A percentile compares a stretch with the other conserved stretches of the same genome.
Conservation (phyloP, 257 asterid species). For the Solanum corneliomulleri region DNA sequence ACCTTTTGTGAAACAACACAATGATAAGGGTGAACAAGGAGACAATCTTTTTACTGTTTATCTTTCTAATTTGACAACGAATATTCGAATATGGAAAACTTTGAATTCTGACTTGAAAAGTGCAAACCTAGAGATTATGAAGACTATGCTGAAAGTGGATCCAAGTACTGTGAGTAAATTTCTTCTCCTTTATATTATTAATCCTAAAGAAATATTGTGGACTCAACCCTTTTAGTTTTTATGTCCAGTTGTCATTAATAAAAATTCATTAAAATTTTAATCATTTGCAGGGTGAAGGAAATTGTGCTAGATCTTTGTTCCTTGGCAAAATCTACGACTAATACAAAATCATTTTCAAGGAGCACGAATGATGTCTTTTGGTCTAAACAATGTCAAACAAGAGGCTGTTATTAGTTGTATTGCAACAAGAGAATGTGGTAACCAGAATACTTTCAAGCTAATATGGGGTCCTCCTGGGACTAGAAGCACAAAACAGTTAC, state of each 20-base stretch:
- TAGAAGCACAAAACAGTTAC: not conserved
- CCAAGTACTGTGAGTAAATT: not conserved
- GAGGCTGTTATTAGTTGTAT: conserved; percentile 24
- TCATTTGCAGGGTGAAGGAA: conserved; percentile 14
- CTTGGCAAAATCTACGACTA: not conserved
- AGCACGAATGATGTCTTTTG: not conserved
- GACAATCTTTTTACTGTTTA: too few species aligned
- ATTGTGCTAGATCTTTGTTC: conserved; percentile 8
- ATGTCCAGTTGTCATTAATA: not conserved
- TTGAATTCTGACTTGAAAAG: too few species aligned
- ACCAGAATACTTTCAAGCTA: conserved; percentile 17
- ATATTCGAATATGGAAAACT: too few species aligned
- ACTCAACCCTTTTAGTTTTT: not conserved
- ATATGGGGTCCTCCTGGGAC: conserved; percentile 38
- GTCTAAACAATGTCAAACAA: conserved; percentile 22
- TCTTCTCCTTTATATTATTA: not conserved
- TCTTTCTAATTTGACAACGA: too few species aligned
- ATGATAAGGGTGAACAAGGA: too few species aligned
- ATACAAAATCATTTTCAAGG: not conserved
- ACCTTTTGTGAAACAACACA: too few species aligned
- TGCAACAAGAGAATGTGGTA: conserved; percentile 13
- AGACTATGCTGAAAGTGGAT: too few species aligned
- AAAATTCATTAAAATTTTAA: not conserved
- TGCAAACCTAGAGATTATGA: too few species aligned
- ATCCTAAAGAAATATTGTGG: not conserved